Conservation (phyloP, 2,329 filamentous ascomycete species). For the Phyllosticta paracitricarpa region DNA sequence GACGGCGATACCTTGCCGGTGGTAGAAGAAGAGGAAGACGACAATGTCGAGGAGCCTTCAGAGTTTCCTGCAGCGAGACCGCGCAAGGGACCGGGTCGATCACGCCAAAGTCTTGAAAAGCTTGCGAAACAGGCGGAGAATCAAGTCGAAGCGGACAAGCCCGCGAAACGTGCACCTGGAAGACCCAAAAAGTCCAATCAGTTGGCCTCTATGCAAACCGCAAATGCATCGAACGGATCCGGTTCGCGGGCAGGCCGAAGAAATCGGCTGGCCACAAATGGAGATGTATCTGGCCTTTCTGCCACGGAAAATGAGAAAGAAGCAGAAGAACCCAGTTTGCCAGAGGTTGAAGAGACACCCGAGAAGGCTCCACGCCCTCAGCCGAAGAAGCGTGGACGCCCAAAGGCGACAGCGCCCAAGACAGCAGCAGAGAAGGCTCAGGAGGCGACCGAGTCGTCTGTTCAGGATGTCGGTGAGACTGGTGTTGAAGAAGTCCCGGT, state of each 20-base stretch:
- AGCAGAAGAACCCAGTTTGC: neutral
- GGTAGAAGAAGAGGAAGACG: constrained; percentile 21
- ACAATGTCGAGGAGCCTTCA: constrained; percentile 14
- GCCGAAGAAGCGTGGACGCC: constrained; percentile 6
- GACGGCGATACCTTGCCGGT: constrained; percentile 21
- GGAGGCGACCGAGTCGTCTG: neutral
- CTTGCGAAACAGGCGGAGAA: constrained; percentile 20
- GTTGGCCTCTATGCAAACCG: neutral
- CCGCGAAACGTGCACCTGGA: neutral
- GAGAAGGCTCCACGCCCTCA: constrained; percentile 13
- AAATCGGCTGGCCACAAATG: neutral
- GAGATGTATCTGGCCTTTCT: neutral
- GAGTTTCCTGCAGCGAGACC: constrained; percentile 16
- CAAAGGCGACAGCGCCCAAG: neutral
- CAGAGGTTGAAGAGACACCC: constrained; percentile 12
- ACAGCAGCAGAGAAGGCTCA: constrained; percentile 1
- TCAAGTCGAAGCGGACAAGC: constrained; percentile 12
- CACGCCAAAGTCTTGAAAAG: constrained; percentile 14
- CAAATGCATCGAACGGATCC: neutral
- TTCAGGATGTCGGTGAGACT: neutral
- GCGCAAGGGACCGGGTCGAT: constrained; percentile 13
- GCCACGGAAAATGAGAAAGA: neutral
- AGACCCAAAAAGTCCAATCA: constrained; percentile 3
- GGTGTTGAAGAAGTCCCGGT: neutral
- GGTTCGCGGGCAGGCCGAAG: neutral